Conservation (phyloP, 2,329 filamentous ascomycete genomes). For the Phyllosticta citribraziliensis region DNA sequence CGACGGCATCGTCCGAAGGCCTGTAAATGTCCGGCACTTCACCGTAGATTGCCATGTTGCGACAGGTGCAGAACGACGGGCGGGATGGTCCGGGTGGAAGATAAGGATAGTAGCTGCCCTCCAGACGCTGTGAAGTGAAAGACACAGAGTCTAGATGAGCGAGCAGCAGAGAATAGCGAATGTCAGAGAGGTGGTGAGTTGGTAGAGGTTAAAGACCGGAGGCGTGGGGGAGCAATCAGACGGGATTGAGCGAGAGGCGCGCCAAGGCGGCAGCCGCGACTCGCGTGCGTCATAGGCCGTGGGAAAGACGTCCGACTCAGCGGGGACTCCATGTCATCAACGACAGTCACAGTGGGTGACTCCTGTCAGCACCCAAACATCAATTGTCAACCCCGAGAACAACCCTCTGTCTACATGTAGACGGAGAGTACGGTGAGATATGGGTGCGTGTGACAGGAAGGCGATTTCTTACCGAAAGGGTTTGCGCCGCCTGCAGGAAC, state of each 20-base stretch:
- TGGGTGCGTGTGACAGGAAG: too few species aligned
- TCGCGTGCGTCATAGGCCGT: background rate
- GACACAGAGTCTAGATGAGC: background rate
- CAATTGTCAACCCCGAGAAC: too few species aligned
- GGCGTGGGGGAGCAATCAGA: background rate
- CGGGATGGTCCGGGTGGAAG: background rate
- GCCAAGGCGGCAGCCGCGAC: background rate
- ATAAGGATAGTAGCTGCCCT: background rate
- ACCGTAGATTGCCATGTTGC: background rate
- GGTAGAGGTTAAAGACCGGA: background rate
- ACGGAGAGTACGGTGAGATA: too few species aligned
- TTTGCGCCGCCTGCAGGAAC: too few species aligned
- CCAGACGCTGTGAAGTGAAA: background rate
- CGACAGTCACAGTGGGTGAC: too few species aligned
- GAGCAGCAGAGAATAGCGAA: background rate
- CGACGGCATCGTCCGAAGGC: background rate
- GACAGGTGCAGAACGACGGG: background rate
- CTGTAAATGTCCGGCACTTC: background rate
- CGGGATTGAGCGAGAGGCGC: background rate
- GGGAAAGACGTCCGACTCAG: too few species aligned
- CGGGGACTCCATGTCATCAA: too few species aligned
- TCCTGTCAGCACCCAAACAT: too few species aligned
- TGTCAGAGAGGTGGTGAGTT: background rate
- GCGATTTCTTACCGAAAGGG: too few species aligned
- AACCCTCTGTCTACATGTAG: too few species aligned